Evolutionary conservation across 2,329 filamentous ascomycete genomes (phyloP), one percentile per base, ranked within the genome.

Genomic region (Xylariaceae sp.): DNA sequence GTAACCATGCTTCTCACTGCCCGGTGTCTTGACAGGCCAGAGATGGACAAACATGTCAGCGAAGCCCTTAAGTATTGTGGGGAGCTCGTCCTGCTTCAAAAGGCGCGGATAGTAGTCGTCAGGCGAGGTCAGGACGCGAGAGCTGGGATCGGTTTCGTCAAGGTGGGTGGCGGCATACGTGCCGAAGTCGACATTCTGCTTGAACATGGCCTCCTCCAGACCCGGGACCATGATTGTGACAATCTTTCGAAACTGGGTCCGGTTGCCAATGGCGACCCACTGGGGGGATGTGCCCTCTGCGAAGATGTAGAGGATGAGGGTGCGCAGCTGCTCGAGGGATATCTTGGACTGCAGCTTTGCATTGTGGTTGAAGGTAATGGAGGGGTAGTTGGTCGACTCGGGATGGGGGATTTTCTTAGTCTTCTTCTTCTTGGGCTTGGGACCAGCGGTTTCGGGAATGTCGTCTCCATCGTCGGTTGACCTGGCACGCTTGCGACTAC

Each of bases 141-240:
- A 62, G 32, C 64, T 62, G 43, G 66, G 64, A 17, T 59, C 52
- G 49, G 61, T 58, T 18, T 65, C 59, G 43, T 61, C 47, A 47
- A 54, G 56, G 53, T 58, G 53, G 19, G 71, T 64, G 39, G 75
- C 73, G 22, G 22, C 22, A 60, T 76, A 81, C 1, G 64, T 69
- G 10, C 68, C 64, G 43, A 76, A 77, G 55, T 82, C 71, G 35
- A 78, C 74, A 35, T 69, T 64, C 11, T 81, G 77, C 66, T 87
- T 82, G 71, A 97, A 95, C 87, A 97, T 94, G 54, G 83, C 87
- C 62, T 89, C 81, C 65, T 97, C 92, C 19, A 99, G 72, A 0
- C 94, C 94, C 11, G 94, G 94, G 11, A 96, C 84, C 87, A 96
- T 92, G 57, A 99, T 73, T 38, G 89, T 81, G 30, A 97, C 91